These are phyloP conservation scores for Salix arbutifolia DNA, from an alignment of 345 rosid genomes.

Conservation along the genomic window DNA sequence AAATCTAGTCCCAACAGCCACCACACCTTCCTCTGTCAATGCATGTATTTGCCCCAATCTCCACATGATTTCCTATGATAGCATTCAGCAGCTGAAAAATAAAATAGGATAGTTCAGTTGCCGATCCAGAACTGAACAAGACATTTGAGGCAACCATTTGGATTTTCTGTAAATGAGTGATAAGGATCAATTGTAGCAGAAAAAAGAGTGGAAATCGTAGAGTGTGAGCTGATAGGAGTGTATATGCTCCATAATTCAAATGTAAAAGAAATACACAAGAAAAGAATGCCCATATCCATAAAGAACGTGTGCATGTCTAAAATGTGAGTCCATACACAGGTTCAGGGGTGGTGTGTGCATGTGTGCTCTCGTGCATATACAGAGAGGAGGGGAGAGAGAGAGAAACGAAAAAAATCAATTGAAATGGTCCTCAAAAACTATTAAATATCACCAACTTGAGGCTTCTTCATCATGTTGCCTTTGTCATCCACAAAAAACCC, in stretches of 20 bases:
- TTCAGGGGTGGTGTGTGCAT: not conserved
- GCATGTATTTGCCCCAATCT: slow-evolving; percentile 85
- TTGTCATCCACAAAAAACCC: slow-evolving; percentile 70
- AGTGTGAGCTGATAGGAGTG: too few relatives aligned
- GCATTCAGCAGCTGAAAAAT: slow-evolving; percentile 48
- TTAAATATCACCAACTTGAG: slow-evolving; percentile 52
- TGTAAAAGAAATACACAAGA: too few relatives aligned
- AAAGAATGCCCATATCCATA: too few relatives aligned
- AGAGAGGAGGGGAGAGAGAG: not conserved
- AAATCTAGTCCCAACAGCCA: not conserved
- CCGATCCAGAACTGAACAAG: slow-evolving; percentile 1
- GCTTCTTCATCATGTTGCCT: slow-evolving; percentile 73
- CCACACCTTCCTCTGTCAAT: slow-evolving; percentile 91
- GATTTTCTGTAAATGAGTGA: not conserved
- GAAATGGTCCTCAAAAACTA: not conserved
- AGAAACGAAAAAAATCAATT: not conserved
- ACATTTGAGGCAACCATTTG: not conserved
- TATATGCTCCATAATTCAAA: too few relatives aligned
- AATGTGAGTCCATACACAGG: too few relatives aligned
- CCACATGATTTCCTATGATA: slow-evolving; percentile 66
- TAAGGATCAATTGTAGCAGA: not conserved
- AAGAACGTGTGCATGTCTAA: too few relatives aligned
- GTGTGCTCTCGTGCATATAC: not conserved
- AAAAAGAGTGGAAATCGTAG: too few relatives aligned
- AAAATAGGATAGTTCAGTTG: not conserved